A percentile compares a stretch with the other conserved stretches of the same genome.
Evolutionary conservation across 495 filamentous ascomycete species (phyloP).

Genomic region (Venustampulla echinocandica): DNA sequence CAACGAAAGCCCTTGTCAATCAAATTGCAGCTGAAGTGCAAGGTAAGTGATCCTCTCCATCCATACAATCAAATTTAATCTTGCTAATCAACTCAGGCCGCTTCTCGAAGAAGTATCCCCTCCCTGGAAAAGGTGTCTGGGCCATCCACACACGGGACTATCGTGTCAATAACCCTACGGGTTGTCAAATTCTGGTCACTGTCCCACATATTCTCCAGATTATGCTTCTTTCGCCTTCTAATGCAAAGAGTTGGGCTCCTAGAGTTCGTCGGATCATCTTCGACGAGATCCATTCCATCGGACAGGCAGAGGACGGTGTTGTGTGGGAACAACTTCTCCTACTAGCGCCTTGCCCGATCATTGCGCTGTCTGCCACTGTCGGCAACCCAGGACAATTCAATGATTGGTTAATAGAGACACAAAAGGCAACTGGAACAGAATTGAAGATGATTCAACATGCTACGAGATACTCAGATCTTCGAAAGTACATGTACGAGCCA

Average conservation of each 20-base stretch:
- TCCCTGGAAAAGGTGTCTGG: slow-evolving; percentile 60
- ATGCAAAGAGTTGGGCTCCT: slow-evolving; percentile 58
- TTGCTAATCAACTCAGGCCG: slow-evolving; percentile 35
- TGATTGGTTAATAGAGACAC: slow-evolving; percentile 55
- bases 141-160: slow-evolving; percentile 70
- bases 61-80: not conserved
- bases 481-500: slow-evolving; percentile 57
- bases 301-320: slow-evolving; percentile 66
- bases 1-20: slow-evolving; percentile 76
- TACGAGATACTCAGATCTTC: slow-evolving; percentile 62
- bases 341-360: slow-evolving; percentile 65
- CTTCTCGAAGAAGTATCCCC: slow-evolving; percentile 52
- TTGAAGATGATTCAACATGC: slow-evolving; percentile 57
- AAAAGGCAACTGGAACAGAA: slow-evolving; percentile 44
- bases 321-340: slow-evolving; percentile 77
- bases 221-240: slow-evolving; percentile 60
- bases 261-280: slow-evolving; percentile 68
- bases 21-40: slow-evolving; percentile 70
- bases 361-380: slow-evolving; percentile 72
- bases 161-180: slow-evolving; percentile 58
- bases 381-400: slow-evolving; percentile 66
- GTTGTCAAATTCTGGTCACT: slow-evolving; percentile 68
- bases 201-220: slow-evolving; percentile 73
- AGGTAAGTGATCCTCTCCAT: slow-evolving; percentile 16
- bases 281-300: slow-evolving; percentile 77